These are phyloP conservation scores for Epichloe bromicola DNA, from an alignment of 2,329 filamentous ascomycete genomes.

Conservation along the genomic window DNA sequence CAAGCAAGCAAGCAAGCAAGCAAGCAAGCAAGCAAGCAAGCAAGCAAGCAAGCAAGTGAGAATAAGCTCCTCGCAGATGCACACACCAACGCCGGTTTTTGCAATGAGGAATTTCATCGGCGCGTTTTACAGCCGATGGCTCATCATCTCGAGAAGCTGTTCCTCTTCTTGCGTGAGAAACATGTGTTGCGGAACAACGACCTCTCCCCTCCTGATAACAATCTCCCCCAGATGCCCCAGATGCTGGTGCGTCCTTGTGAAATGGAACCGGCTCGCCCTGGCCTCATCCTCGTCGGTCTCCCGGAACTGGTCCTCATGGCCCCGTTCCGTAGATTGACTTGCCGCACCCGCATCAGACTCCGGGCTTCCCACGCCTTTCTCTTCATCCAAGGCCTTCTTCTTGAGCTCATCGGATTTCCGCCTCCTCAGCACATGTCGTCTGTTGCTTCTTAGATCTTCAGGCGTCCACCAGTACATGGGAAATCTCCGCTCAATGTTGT, in stretches of 20 bases:
- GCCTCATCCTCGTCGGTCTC: no score
- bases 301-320: neutral
- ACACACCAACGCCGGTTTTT: neutral
- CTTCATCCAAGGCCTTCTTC: conserved; percentile 4
- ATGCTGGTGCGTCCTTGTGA: conserved; percentile 5
- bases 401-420: conserved; percentile 5
- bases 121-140: conserved; percentile 15
- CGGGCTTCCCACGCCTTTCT: neutral
- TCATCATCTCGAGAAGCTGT: conserved; percentile 22
- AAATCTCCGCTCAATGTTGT: conserved; percentile 55
- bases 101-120: neutral
- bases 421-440: conserved; percentile 4
- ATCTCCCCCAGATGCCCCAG: conserved; percentile 13
- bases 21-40: no score
- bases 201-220: conserved; percentile 21
- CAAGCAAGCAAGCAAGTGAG: no score
- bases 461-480: conserved; percentile 61
- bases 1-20: no score
- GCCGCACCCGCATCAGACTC: conserved; percentile 1
- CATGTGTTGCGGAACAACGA: conserved; percentile 22
- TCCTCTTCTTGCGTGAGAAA: conserved; percentile 25
- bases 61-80: neutral
- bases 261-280: conserved; percentile 7
- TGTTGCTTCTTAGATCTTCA: conserved; percentile 13
- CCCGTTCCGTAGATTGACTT: conserved; percentile 7